Evolutionary conservation across 2,329 filamentous ascomycete genomes (phyloP), one percentile per base, ranked within the genome.

Genomic region (Xenosphaeropsis pyriputrescens): DNA sequence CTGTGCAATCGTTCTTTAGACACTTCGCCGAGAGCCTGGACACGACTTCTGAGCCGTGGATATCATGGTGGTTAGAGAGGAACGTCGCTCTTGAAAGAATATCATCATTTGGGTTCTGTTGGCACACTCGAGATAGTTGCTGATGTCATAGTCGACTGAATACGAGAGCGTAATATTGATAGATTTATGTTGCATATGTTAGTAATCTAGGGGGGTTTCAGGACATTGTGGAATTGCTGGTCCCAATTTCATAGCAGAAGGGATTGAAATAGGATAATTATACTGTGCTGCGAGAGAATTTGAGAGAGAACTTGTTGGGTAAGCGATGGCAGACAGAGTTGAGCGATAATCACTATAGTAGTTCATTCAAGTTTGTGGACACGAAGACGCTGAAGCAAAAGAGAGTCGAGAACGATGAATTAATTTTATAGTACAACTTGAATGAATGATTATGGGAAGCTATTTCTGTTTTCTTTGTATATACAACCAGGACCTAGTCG

Each of bases 111-210:
- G 0, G 65, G 74, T 0, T 55, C 75, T 5, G 72, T 83, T 0
- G 79, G 79, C 0, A 81, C 78, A 0, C 53, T 13, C 3, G 72
- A 63, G 12, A 69, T 72, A 44, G 76, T 84, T 1, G 79, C 75
- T 0, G 77, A 85, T 50, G 66, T 69, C 32, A 62, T 85, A 39
- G 75, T 85, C 55, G 57, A 62, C 1, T 85, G 79, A 78, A 62
- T 83, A 0, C 50, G 60, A 11, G 78, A 82, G 51, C 77, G 75
- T 0, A 79, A 82, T 45, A 68, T 85, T 1, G 79, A 85, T 50
- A 79, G 79, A 0, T 85, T 85, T 57, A 85, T 50, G 67, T 85
- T 52, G 72, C 72, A 1, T 81, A 83, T 44, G 71, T 73, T 0
- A 57, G 79, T 12, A 77, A 76, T 47, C 78, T 76, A 0, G 68